Percentiles rank a stretch among this genome's conserved stretches.
These are phyloP conservation scores for Detonula confervacea DNA, from an alignment of 352 stramenopile genomes.

Conservation along the genomic window DNA sequence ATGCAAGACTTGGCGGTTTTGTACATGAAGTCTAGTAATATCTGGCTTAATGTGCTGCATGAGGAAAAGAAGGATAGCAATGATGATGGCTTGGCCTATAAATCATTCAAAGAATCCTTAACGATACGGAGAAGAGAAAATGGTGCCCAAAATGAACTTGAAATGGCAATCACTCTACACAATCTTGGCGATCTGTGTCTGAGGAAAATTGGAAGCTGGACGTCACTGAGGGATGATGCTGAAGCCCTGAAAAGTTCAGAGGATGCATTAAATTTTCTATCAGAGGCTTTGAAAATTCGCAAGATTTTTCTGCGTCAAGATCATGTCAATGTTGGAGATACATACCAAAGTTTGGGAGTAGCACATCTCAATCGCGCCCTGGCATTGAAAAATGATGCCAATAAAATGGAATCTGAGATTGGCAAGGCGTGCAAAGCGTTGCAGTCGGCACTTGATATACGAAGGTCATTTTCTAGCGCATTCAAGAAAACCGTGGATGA, in stretches of 20 bases:
- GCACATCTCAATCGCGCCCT: constrained; percentile 50
- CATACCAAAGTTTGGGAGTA: constrained; percentile 51
- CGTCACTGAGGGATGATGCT: constrained; percentile 24
- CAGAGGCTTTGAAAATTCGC: constrained; percentile 61
- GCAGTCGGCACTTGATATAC: constrained; percentile 45
- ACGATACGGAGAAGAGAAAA: constrained; percentile 56
- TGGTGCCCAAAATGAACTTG: constrained; percentile 47
- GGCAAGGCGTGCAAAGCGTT: constrained; percentile 43
- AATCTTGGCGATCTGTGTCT: constrained; percentile 58
- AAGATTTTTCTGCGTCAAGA: constrained; percentile 50
- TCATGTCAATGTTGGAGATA: constrained; percentile 47
- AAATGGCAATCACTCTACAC: constrained; percentile 52
- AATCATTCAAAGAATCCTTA: constrained; percentile 57
- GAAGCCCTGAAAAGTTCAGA: constrained; percentile 49
- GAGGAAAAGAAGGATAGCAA: constrained; percentile 49
- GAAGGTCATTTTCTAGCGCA: constrained; percentile 22
- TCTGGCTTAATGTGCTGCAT: constrained; percentile 44
- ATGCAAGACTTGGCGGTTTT: constrained; percentile 54
- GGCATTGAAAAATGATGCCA: constrained; percentile 38
- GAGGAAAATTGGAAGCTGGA: constrained; percentile 50
- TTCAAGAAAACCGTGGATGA: constrained; percentile 1
- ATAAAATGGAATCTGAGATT: constrained; percentile 50
- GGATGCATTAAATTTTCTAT: constrained; percentile 60
- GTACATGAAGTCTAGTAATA: constrained; percentile 37
- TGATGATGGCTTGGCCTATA: constrained; percentile 54